Base-by-base conservation (phyloP, 2,329 filamentous ascomycete species). In the Botrytis fabae region DNA sequence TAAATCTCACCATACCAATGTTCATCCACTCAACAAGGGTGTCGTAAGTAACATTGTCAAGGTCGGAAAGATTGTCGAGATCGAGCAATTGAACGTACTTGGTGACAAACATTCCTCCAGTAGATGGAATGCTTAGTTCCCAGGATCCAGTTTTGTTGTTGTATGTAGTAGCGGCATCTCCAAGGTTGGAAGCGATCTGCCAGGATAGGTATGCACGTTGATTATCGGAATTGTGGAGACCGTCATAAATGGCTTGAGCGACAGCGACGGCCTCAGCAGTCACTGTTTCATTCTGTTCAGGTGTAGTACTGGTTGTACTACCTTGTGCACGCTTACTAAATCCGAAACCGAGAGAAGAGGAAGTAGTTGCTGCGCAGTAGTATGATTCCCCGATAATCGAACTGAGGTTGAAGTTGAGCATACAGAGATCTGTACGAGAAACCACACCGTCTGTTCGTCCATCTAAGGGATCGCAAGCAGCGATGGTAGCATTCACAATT, bases 401-500 rank as follows among this genome's bases (percentile, higher is more conserved):
- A 35, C 35, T 66, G 14, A 86, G 76, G 76, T 88, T 83, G 78
- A 84, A 85, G 59, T 84, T 76, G 8, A 85, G 75, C 71, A 81
- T 82, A 81, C 85, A 86, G 14, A 86, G 81, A 70, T 86, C 85
- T 1, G 82, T 83, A 5, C 85, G 82, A 12, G 84, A 81, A 28
- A 89, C 82, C 6, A 89, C 85, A 20, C 87, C 86, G 71, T 90
- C 87, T 0, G 82, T 83, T 61, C 82, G 82, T 10, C 88, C 87
- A 72, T 90, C 87, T 9, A 90, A 81, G 14, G 83, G 80, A 74
- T 90, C 87, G 69, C 88, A 90, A 51, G 84, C 84, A 2, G 81
- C 80, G 64, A 89, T 88, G 7, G 87, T 89, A 54, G 82, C 81
- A 76, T 88, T 89, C n/a, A 86, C 82, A 64, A 89, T 88, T 76